Evolutionary conservation across 495 filamentous ascomycete species (phyloP), one percentile per base, ranked within the genome.

Genomic region (Penicillium waksmanii): DNA sequence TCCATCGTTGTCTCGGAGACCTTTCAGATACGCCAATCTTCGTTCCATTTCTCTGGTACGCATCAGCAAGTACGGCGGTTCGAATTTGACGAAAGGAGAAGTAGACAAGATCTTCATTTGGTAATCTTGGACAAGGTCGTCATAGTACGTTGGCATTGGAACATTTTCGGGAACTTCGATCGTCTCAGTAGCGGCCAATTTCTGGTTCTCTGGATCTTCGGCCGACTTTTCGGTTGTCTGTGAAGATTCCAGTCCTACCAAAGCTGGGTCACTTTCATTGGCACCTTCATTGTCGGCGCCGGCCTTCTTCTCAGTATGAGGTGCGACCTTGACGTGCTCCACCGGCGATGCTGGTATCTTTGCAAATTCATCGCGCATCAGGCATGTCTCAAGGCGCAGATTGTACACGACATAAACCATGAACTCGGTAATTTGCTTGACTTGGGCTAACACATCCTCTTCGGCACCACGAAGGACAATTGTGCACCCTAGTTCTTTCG

Each of bases 351-450:
- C 84, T 12, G 96, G 93, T 48, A 97, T 88, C 56, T 93, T 82
- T 23, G 96, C 90, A 70, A 92, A 96, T 63, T 97, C 93, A 74
- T 99, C 96, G 51, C 93, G 85, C 90, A 99, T 95, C 48, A 99
- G 73, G 66, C 87, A 96, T 2, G 96, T 97, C 73, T 99, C 96
- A 8, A 99, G 83, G 69, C 95, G 97, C 19, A 98, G 81, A 64
- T 97, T 99, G 73, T 99, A 97, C 15, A 97, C 92, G 23, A 99
- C 96, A 67, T 97, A 99, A 55, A 94, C 87, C 93, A 99, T 96
- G 66, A 99, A 96, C 70, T 99, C 96, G 3, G 95, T 96, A 65
- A 99, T 96, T 46, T 85, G 85, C 69, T 99, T 99, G 71, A 99
- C 87, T 58, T 85, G 89, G 3, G 83, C 77, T 6, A 99, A 82